Evolutionary conservation across 805 yeast species (phyloP).

Genomic region (Barnettozyma siamensis): DNA sequence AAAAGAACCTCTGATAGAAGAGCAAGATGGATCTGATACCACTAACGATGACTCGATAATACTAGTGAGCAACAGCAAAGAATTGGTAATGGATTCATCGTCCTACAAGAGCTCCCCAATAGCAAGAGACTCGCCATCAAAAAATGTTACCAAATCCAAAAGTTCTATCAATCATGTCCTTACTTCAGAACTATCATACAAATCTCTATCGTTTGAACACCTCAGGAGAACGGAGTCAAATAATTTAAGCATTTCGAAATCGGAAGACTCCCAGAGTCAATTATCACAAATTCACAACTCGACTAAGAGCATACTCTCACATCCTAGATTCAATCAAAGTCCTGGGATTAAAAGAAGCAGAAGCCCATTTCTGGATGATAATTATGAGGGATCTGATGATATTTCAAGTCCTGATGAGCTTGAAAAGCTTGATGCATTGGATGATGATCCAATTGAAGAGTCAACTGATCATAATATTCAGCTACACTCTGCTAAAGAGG

Average conservation of each 20-base stretch:
- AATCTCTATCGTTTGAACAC: background rate
- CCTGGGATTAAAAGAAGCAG: constrained; percentile 18
- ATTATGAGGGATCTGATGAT: constrained; percentile 16
- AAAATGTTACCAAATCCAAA: background rate
- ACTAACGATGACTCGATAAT: constrained; percentile 16
- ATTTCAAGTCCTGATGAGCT: constrained; percentile 7
- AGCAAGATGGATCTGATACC: background rate
- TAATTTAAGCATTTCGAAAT: constrained; percentile 4
- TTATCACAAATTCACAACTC: constrained; percentile 10
- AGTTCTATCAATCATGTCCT: background rate
- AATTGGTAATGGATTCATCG: constrained; percentile 1
- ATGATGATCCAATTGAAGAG: constrained; percentile 26
- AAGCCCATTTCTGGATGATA: constrained; percentile 23
- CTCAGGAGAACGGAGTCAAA: background rate
- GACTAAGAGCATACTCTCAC: constrained; percentile 16
- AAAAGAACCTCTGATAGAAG: background rate
- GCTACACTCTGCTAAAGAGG: background rate
- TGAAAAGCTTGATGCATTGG: constrained; percentile 8
- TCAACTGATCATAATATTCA: constrained; percentile 25
- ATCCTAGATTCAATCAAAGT: constrained; percentile 17
- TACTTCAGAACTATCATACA: background rate
- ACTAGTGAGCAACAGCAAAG: constrained; percentile 21
- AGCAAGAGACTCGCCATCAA: background rate
- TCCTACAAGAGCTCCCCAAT: background rate
- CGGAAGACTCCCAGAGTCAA: constrained; percentile 11